Evolutionary conservation across 169 alveolate species (phyloP).

Genomic region (Plasmodium knowlesi): DNA sequence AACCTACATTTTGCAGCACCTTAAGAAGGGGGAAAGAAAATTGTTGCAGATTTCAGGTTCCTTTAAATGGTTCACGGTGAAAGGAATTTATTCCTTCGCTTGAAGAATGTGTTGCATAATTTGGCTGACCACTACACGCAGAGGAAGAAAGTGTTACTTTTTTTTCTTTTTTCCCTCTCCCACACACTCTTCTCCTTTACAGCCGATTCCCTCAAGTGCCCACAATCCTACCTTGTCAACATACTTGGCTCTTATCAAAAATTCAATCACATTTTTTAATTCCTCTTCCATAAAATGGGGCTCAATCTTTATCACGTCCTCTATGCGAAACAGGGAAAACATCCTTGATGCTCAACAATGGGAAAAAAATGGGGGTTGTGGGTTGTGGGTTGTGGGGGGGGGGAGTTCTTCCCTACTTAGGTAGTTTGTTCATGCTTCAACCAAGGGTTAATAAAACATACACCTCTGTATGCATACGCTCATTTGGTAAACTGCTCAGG

Average conservation of each 20-base stretch:
- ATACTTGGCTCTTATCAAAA: slow-evolving; percentile 54
- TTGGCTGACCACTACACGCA: neutral
- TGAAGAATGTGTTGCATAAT: neutral
- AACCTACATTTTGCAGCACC: slow-evolving; percentile 64
- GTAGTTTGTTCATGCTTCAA: neutral
- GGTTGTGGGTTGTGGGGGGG: too few relatives aligned
- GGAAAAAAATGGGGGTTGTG: neutral
- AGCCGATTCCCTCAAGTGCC: neutral
- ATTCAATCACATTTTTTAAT: slow-evolving; percentile 48
- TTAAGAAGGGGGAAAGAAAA: neutral
- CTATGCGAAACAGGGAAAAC: slow-evolving; percentile 64
- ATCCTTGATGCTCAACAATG: neutral
- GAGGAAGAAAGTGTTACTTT: neutral
- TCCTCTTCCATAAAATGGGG: slow-evolving; percentile 59
- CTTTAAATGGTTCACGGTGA: neutral
- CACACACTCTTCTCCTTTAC: neutral
- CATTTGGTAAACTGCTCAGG: neutral
- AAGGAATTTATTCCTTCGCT: neutral
- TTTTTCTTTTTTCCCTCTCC: neutral
- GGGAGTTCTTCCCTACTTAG: neutral
- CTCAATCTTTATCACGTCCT: slow-evolving; percentile 54
- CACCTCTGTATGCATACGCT: neutral
- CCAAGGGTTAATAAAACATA: neutral
- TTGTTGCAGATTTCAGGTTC: neutral
- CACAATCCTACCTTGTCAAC: slow-evolving; percentile 38